Conservation (phyloP, 345 rosid species). For the Diplotaxis tenuifolia region DNA sequence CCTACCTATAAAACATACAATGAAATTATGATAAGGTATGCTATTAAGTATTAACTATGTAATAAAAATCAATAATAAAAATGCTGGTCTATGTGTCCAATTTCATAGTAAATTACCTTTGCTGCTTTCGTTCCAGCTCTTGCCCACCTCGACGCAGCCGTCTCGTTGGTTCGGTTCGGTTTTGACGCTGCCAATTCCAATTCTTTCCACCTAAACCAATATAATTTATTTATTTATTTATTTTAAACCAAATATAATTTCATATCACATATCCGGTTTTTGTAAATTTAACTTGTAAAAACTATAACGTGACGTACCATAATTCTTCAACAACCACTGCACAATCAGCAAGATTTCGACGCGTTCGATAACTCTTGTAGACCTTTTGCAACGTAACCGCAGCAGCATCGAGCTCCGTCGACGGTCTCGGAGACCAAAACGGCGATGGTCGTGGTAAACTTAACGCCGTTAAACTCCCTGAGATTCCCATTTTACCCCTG, state of each 20-base stretch:
- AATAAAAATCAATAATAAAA: neutral
- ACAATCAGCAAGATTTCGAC: constrained; percentile 78
- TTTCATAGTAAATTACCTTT: constrained; percentile 44
- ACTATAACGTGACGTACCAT: constrained; percentile 48
- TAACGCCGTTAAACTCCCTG: constrained; percentile 37
- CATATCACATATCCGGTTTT: neutral
- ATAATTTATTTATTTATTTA: no score
- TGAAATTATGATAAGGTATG: neutral
- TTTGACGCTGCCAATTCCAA: constrained; percentile 59
- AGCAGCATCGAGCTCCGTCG: constrained; percentile 75
- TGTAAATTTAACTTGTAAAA: neutral
- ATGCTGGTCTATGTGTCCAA: neutral
- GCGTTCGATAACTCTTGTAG: constrained; percentile 44
- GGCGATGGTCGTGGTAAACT: constrained; percentile 53
- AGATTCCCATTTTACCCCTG: constrained; percentile 25
- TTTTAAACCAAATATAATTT: constrained; percentile 14
- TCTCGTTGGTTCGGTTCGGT: constrained; percentile 52
- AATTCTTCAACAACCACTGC: constrained; percentile 88
- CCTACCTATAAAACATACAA: constrained; percentile 55
- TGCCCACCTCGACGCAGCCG: constrained; percentile 83
- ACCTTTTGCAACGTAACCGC: constrained; percentile 43
- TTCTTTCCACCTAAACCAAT: constrained; percentile 93
- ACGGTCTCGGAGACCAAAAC: constrained; percentile 66
- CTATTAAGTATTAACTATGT: neutral
- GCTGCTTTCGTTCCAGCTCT: constrained; percentile 96